Evolutionary conservation across 805 yeast genomes (phyloP), one percentile per base, ranked within the genome.

Genomic region (Kluyveromyces dobzhanskii): DNA sequence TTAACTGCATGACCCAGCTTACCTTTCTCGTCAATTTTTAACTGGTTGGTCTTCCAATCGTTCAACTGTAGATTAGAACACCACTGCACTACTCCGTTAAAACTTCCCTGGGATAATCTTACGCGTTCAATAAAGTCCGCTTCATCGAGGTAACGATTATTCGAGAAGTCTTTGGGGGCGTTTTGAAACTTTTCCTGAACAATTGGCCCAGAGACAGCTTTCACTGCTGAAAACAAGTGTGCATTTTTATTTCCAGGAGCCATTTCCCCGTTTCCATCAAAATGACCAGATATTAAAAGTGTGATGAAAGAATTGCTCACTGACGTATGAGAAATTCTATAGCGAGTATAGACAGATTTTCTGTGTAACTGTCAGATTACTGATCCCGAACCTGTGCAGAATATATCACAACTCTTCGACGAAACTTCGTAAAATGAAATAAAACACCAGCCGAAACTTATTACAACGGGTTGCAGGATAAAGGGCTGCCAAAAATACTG

Each of bases 81-180:
- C 59, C 57, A 54, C 38, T 45, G 45, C 4, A 48, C 42, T 17
- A 44, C 44, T 11, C 57, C 58, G 25, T 38, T 17, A 38, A 55
- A 56, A 2, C 48, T 43, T 2, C 59, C 59, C 17, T 47, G 38
- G 17, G 38, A 40, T 8, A 17, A 17, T n/a, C 30, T 32, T 16
- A 39, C 41, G 16, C 38, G 29, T 16, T 34, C 30, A 25, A 34
- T 17, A 3, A 34, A 21, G 14, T 26, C 30, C 16, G 12, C 21
- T 14, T 30, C 32, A 30, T 30, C 21, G 8, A 30, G 32, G 21
- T 9, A 30, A n/a, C 32, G 10, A 6, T 10, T 11, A 4, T 30
- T 17, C n/a, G 13, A 12, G 8, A 8, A 14, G 8, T n/a, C 8
- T 9, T 17, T 10, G 5, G 16, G 18, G n/a, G 8, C 4, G 8